Conservation (phyloP, 495 filamentous ascomycete species). For the Penicillium steckii region DNA sequence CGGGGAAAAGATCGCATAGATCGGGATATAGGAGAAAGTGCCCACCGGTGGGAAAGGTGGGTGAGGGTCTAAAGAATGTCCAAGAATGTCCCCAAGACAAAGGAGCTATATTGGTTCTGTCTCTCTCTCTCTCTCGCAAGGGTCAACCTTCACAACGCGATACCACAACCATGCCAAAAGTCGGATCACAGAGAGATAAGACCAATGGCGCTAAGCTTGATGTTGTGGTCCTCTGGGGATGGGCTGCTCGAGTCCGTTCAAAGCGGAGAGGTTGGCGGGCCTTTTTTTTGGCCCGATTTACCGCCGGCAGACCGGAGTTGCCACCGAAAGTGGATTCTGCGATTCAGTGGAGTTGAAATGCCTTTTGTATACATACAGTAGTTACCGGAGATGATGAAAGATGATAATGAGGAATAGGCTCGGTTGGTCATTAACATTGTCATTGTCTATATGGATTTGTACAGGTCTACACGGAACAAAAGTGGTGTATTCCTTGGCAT, state of each 20-base stretch:
- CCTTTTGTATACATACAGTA: too few relatives aligned
- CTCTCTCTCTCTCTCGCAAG: conserved; percentile 12
- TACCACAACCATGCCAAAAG: conserved; percentile 3
- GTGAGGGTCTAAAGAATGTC: neutral
- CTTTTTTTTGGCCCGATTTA: conserved; percentile 30
- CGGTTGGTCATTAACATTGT: too few relatives aligned
- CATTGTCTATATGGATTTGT: too few relatives aligned
- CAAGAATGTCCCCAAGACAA: neutral
- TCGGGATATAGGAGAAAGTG: neutral
- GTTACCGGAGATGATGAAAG: too few relatives aligned
- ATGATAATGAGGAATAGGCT: too few relatives aligned
- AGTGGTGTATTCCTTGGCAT: too few relatives aligned
- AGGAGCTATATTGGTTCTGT: conserved; percentile 11
- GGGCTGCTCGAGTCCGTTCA: neutral
- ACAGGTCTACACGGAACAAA: too few relatives aligned
- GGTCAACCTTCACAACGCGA: conserved; percentile 11
- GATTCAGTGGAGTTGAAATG: too few relatives aligned
- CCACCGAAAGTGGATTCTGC: neutral
- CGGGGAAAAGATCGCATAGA: neutral
- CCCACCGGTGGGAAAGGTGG: neutral
- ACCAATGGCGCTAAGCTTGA: neutral
- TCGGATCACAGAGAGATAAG: neutral
- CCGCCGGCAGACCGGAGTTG: conserved; percentile 22
- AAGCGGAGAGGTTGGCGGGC: conserved; percentile 14
- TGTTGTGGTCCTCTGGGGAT: neutral